Base-by-base conservation (phyloP, 441 rosid species). In the Kokia cookei region DNA sequence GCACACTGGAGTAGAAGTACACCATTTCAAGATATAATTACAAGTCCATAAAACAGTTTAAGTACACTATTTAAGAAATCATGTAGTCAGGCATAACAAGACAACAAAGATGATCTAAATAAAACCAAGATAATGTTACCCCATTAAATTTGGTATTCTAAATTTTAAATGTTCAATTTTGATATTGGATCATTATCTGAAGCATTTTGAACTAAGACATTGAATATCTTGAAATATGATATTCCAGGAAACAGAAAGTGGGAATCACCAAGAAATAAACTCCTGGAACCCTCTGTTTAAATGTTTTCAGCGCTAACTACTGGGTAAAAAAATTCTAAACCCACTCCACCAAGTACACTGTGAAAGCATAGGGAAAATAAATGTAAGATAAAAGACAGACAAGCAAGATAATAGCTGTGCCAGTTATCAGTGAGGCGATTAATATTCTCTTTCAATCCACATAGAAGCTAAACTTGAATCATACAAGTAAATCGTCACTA, bases 1-100 rank as follows among this genome's bases (percentile, higher is more conserved):
- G 83, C 85, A 81, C 62, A 72, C 42, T 57, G 66, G 78, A 73
- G 71, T 42, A 73, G 74, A 80, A 72, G 73, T 37, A 75, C n/a
- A 70, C 77, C 59, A 79, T 42, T 84, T 82, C 78, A 79, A 87
- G 75, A 72, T 69, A 27, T 63, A 65, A 50, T 22, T 59, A 7
- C 6, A 73, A 9, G 17, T 24, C 32, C 58, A 80, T 24, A 64
- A 71, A 64, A 22, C 19, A 40, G 13, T 51, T 29, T 19, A 35
- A 15, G 17, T 7, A 17, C 22, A 10, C 8, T n/a, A 67, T 37
- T 42, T 42, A 17, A 1, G 45, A 51, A 12, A 72, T 24, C 42
- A 51, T 54, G n/a, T 50, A 40, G 55, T n/a, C 61, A 40, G 47
- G 27, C 37, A 3, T n/a, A 72, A 27, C 24, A 27, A 61, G 32